Evolutionary conservation across 2,329 filamentous ascomycete species (phyloP).

Genomic region (Proliferodiscus dingleyae): DNA sequence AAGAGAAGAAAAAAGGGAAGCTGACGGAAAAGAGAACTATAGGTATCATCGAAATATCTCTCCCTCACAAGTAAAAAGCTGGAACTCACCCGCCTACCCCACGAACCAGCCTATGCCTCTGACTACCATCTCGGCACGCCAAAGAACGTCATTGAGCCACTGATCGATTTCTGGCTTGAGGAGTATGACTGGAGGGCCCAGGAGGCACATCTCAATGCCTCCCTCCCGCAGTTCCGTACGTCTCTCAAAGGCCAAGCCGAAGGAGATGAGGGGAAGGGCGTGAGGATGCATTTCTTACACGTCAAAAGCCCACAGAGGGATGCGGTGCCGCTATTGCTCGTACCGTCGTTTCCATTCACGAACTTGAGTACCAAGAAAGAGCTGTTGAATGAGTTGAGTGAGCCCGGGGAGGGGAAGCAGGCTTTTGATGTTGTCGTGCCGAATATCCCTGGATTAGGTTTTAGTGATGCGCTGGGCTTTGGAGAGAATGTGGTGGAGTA

Average conservation of each 20-base stretch:
- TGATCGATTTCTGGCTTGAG: slow-evolving; percentile 65
- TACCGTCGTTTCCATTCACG: slow-evolving; percentile 62
- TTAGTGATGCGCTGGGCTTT: slow-evolving; percentile 54
- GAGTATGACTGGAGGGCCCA: slow-evolving; percentile 59
- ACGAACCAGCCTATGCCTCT: slow-evolving; percentile 45
- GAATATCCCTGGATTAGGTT: slow-evolving; percentile 61
- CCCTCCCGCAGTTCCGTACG: slow-evolving; percentile 61
- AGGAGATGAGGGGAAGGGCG: neutral
- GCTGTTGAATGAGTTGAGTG: neutral
- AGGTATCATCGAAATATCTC: slow-evolving; percentile 64
- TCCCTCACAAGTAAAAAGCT: slow-evolving; percentile 64
- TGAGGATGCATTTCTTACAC: slow-evolving; percentile 61
- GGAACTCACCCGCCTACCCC: slow-evolving; percentile 59
- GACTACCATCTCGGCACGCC: slow-evolving; percentile 50
- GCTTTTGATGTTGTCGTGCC: slow-evolving; percentile 64
- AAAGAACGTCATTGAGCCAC: slow-evolving; percentile 56
- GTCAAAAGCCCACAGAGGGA: slow-evolving; percentile 46
- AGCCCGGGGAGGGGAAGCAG: slow-evolving; percentile 31
- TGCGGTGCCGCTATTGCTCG: slow-evolving; percentile 58
- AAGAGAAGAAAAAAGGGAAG: neutral
- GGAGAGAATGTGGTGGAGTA: slow-evolving; percentile 36
- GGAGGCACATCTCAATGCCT: slow-evolving; percentile 52
- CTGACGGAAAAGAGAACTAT: slow-evolving; percentile 8
- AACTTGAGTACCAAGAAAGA: slow-evolving; percentile 49
- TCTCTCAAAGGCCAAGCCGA: slow-evolving; percentile 39